Evolutionary conservation across 257 asterid genomes (phyloP), one percentile per base, ranked within the genome.

Genomic region (Nicotiana sylvestris): DNA sequence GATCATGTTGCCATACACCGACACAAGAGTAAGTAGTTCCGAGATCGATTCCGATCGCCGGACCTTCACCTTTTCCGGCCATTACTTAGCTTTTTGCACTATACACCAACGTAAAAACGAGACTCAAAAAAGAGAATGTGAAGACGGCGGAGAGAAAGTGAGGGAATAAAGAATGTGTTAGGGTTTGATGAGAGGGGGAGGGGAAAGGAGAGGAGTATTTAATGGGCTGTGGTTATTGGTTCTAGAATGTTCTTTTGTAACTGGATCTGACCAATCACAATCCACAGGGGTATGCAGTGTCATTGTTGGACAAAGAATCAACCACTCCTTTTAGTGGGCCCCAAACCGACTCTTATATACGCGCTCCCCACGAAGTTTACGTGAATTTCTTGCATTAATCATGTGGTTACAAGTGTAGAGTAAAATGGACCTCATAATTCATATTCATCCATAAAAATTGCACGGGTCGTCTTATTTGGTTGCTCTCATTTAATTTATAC

Each of bases 1-100:
- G 82, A n/a, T 87, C 89, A 69, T 87, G 89, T 60, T 87, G 87
- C 89, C 89, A 84, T 27, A 84, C 87, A 6, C 86, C 86, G 15
- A 87, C 89, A 49, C 89, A 84, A 2, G 87, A 84, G 60, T 86
- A 84, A 2, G 89, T 86, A 13, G 87, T 86, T 13, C 89, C 89
- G 5, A 86, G 86, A 84, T 86, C 89, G 27, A 86, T 86, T 62
- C 87, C 89, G 61, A 86, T 86, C 17, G 89, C 89, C 51, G 87
- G 87, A 37, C 87, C 89, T 78, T 84, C 87, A 8, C 89, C 89
- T 30, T 83, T 86, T 2, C 87, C 86, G 60, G 87, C 89, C 89
- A 87, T 87, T 12, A 9, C 76, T 21, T 11, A 10, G 49, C 55
- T 70, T 8, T 32, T 6, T 57, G 17, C 10, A 13, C 15, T 17